Conservation (phyloP, 2,329 filamentous ascomycete genomes). For the Rutstroemia sp. region DNA sequence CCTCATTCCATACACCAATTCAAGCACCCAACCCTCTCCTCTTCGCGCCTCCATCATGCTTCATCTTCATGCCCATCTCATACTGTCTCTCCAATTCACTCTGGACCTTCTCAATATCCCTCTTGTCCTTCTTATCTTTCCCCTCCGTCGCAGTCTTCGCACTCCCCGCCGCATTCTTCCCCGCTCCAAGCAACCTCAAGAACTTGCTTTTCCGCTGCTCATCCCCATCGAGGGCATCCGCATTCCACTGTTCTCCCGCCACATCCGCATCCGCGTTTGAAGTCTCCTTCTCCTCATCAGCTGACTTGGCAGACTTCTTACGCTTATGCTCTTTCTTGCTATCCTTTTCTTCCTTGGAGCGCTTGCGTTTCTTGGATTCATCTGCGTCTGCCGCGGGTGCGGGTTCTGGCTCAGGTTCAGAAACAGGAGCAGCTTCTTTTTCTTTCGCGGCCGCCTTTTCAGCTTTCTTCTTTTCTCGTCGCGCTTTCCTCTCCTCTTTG, state of each 20-base stretch:
- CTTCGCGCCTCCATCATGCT: conserved; percentile 31
- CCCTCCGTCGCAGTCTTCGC: conserved; percentile 5
- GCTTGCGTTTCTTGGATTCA: conserved; percentile 10
- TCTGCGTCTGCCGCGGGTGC: neutral
- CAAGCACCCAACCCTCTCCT: conserved; percentile 32
- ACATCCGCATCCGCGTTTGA: neutral
- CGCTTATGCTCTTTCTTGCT: neutral
- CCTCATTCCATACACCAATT: neutral
- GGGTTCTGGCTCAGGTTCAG: neutral
- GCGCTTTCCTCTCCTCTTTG: neutral
- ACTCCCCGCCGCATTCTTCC: conserved; percentile 13
- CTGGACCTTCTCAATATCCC: conserved; percentile 25
- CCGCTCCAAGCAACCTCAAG: conserved; percentile 29
- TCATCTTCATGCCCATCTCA: conserved; percentile 31
- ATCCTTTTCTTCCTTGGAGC: conserved; percentile 12
- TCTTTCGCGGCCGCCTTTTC: conserved; percentile 7
- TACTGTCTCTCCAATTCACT: conserved; percentile 32
- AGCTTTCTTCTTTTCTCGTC: conserved; percentile 7
- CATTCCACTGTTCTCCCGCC: conserved; percentile 24
- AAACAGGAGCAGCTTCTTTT: conserved; percentile 1
- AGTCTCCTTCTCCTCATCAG: neutral
- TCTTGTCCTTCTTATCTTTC: conserved; percentile 11
- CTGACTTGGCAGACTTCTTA: conserved; percentile 6
- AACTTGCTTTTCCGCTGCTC: conserved; percentile 30
- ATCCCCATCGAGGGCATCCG: conserved; percentile 27